These are phyloP conservation scores for Fusarium austroafricanum DNA, from an alignment of 2,329 filamentous ascomycete genomes.

Conservation along the genomic window DNA sequence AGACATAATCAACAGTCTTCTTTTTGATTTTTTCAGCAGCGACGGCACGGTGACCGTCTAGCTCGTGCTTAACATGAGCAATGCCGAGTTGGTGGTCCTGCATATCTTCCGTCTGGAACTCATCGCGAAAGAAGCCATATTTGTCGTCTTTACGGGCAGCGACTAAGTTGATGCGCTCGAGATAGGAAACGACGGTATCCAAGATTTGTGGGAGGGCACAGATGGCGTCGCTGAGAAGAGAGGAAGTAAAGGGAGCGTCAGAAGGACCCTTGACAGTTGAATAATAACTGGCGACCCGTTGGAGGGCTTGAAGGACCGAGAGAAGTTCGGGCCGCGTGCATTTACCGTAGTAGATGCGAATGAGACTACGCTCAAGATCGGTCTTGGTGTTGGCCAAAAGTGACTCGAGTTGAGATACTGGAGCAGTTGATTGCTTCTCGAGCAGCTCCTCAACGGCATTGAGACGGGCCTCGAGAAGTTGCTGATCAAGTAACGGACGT, in stretches of 20 bases:
- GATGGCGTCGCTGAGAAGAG: constrained; percentile 77
- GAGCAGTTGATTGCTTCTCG: constrained; percentile 71
- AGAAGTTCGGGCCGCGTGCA: constrained; percentile 91
- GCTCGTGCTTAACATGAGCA: constrained; percentile 88
- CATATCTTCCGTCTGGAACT: constrained; percentile 89
- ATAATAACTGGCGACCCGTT: constrained; percentile 83
- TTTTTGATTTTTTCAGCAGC: constrained; percentile 80
- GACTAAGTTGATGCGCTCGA: constrained; percentile 86
- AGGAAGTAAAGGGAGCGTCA: constrained; percentile 78
- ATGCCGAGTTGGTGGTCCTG: constrained; percentile 91
- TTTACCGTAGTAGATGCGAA: constrained; percentile 97
- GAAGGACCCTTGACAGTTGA: constrained; percentile 71
- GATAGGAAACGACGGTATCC: constrained; percentile 76
- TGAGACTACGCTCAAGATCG: constrained; percentile 92
- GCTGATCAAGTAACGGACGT: constrained; percentile 82
- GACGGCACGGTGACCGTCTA: constrained; percentile 78
- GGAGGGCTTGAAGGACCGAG: constrained; percentile 84
- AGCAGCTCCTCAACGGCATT: constrained; percentile 88
- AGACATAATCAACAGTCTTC: constrained; percentile 79
- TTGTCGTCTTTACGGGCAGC: constrained; percentile 91
- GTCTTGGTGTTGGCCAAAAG: constrained; percentile 78
- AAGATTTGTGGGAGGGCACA: constrained; percentile 80
- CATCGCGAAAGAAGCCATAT: constrained; percentile 90
- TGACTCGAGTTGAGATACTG: constrained; percentile 78
- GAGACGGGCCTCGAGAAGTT: constrained; percentile 80